Evolutionary conservation across 108 stramenopile genomes (phyloP).

Genomic region (Fistulifera pelliculosa): DNA sequence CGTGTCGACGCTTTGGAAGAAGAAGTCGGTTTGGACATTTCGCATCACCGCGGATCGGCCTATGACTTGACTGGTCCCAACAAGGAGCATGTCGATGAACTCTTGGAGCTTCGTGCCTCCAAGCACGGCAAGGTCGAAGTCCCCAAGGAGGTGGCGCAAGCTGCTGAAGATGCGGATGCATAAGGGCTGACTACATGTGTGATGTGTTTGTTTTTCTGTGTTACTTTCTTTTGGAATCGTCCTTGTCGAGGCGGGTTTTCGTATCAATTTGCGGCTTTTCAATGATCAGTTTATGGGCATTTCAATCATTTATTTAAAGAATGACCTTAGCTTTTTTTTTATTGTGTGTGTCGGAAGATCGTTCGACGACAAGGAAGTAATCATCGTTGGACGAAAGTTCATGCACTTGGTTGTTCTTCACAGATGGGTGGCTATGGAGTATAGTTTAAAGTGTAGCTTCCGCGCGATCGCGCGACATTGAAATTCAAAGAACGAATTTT

Average conservation of each 20-base stretch:
- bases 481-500: too few species aligned
- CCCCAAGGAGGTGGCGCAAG: slow-evolving; percentile 37
- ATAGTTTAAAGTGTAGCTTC: too few species aligned
- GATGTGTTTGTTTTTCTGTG: slow-evolving; percentile 27
- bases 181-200: slow-evolving; percentile 36
- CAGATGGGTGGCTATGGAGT: too few species aligned
- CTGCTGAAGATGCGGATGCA: slow-evolving; percentile 15
- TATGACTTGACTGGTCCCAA: slow-evolving; percentile 48
- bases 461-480: too few species aligned
- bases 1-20: slow-evolving; percentile 79
- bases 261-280: slow-evolving; percentile 25
- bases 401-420: too few species aligned
- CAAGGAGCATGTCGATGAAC: slow-evolving; percentile 51
- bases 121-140: slow-evolving; percentile 52
- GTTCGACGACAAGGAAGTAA: too few species aligned
- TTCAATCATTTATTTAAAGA: too few species aligned
- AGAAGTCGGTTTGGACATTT: slow-evolving; percentile 74
- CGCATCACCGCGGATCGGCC: slow-evolving; percentile 62
- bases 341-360: too few species aligned
- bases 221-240: slow-evolving; percentile 40
- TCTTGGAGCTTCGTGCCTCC: slow-evolving; percentile 50
- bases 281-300: slow-evolving; percentile 6
- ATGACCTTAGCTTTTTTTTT: too few species aligned
- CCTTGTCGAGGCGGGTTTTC: slow-evolving; percentile 30
- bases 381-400: too few species aligned